Conservation (phyloP, 2,329 filamentous ascomycete genomes). For the Hypomyces rosellus region DNA sequence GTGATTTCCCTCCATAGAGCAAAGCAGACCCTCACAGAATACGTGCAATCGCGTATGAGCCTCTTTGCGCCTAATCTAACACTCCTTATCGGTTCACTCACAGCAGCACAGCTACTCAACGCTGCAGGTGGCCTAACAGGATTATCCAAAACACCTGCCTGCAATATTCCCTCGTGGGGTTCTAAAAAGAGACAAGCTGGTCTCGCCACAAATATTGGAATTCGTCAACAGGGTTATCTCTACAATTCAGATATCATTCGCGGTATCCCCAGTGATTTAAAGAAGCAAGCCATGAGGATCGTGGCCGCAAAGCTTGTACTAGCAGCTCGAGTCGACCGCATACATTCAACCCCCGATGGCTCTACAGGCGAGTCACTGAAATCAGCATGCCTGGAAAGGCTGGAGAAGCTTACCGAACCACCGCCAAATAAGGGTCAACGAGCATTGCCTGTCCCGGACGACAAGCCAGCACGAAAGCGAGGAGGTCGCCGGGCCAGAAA, state of each 20-base stretch:
- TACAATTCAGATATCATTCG: slow-evolving; percentile 88
- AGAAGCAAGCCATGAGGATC: slow-evolving; percentile 90
- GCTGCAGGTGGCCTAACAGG: slow-evolving; percentile 83
- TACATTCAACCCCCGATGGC: slow-evolving; percentile 75
- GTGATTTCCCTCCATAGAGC: slow-evolving; percentile 80
- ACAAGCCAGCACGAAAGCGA: slow-evolving; percentile 89
- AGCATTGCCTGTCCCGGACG: slow-evolving; percentile 85
- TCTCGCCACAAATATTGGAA: slow-evolving; percentile 85
- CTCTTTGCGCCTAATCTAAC: slow-evolving; percentile 93
- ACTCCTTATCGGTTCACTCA: slow-evolving; percentile 81
- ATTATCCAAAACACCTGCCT: slow-evolving; percentile 85
- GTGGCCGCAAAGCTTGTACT: slow-evolving; percentile 89
- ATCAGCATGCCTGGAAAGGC: slow-evolving; percentile 72
- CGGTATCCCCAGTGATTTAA: slow-evolving; percentile 76
- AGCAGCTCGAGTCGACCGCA: slow-evolving; percentile 84
- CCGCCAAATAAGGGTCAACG: slow-evolving; percentile 82
- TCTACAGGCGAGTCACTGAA: slow-evolving; percentile 77
- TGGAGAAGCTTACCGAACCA: slow-evolving; percentile 90
- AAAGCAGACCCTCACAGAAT: slow-evolving; percentile 81
- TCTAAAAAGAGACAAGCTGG: slow-evolving; percentile 82
- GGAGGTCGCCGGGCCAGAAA: slow-evolving; percentile 85
- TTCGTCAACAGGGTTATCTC: slow-evolving; percentile 87
- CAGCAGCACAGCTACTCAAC: slow-evolving; percentile 93
- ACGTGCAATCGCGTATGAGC: slow-evolving; percentile 95
- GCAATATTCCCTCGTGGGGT: slow-evolving; percentile 85